A percentile compares a stretch with the other conserved stretches of the same genome.
Conservation (phyloP, 148 eudicot genomes). For the Nepenthes mirabilis region DNA sequence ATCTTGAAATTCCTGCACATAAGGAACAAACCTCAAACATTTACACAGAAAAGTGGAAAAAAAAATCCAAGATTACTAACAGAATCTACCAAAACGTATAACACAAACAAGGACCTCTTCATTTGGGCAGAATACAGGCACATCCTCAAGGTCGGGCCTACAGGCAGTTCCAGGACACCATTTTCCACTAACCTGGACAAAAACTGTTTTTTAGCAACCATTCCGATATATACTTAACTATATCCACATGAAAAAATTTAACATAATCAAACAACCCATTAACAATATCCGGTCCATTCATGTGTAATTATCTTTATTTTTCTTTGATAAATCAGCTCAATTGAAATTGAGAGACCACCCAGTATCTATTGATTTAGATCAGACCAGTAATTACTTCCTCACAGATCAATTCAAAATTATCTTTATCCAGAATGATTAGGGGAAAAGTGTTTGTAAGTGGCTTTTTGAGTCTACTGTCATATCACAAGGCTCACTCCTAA, state of each 20-base stretch:
- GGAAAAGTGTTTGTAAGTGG: too few species aligned
- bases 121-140: slow-evolving; percentile 85
- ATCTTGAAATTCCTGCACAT: slow-evolving; percentile 76
- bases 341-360: too few species aligned
- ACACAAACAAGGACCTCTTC: slow-evolving; percentile 54
- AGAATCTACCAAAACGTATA: neutral
- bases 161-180: slow-evolving; percentile 81
- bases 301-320: too few species aligned
- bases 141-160: slow-evolving; percentile 72
- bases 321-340: too few species aligned
- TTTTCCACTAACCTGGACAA: slow-evolving; percentile 69
- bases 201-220: neutral
- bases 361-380: too few species aligned
- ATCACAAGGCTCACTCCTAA: too few species aligned
- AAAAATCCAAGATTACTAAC: neutral
- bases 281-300: too few species aligned
- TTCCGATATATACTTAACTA: slow-evolving; percentile 1
- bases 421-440: too few species aligned
- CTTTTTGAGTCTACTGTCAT: too few species aligned
- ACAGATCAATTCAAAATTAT: too few species aligned
- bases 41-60: slow-evolving; percentile 8
- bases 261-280: too few species aligned
- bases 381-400: too few species aligned
- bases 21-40: neutral
- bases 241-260: neutral